Base-by-base conservation (phyloP, 2,329 filamentous ascomycete genomes). In the Zarea fungicola region DNA sequence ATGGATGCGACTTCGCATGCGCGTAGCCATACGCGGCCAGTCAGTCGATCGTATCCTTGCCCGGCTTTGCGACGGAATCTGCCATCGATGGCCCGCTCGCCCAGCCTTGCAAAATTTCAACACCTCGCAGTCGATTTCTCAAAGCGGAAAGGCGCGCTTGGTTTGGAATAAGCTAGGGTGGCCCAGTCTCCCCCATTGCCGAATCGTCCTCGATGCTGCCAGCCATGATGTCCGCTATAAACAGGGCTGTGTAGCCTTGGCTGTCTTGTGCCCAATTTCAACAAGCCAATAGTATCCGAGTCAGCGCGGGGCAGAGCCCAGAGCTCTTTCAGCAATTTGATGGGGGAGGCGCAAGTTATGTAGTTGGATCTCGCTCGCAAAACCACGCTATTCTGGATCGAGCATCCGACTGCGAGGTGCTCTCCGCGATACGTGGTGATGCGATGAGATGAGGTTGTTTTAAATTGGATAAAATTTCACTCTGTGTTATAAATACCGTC, bases 121-220 rank as follows among this genome's bases (percentile, higher is more conserved):
- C 18, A 43, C 19, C 29, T 43, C 41, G 41, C 41, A 32, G 19
- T 43, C 8, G 41, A 18, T 29, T 34, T 43, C 41, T 29, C 14
- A 43, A 43, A 25, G 19, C 19, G 29, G 41, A n/a, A 34, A 43
- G 6, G 28, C 14, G 11, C 11, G 36, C 36, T n/a, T 23, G 10
- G 19, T n/a, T n/a, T 25, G 11, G 21, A 14, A 3, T 29, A 19
- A 26, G 6, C 26, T n/a, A 34, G 31, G 5, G 31, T 34, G 31
- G 7, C 31, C 14, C 10, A 7, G 6, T 14, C 9, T 18, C 6
- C 19, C 14, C 19, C 14, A 7, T 8, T 16, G 9, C 19, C n/a
- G n/a, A n/a, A n/a, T n/a, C n/a, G n/a, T n/a, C n/a, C n/a, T n/a
- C n/a, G n/a, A n/a, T n/a, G n/a, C n/a, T n/a, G n/a, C n/a, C n/a